These are phyloP conservation scores for Butyriboletus loyo DNA, from an alignment of 768 basidiomycete species.

Conservation along the genomic window DNA sequence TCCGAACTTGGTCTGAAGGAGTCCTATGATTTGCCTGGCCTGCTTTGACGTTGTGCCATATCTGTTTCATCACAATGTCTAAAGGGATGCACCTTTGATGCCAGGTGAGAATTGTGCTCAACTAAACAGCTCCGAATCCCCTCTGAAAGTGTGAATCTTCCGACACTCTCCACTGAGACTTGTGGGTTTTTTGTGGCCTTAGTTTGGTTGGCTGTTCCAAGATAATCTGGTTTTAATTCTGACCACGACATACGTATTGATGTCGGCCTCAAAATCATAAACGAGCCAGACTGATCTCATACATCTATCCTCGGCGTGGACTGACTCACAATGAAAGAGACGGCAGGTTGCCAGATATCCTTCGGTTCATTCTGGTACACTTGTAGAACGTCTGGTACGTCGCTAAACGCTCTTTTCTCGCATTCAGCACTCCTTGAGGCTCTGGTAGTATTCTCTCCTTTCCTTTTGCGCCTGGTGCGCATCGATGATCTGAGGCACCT, in stretches of 20 bases:
- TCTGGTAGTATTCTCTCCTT: neutral
- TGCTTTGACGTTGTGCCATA: neutral
- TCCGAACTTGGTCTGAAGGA: too few relatives aligned
- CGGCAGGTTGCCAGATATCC: neutral
- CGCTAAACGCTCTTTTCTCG: neutral
- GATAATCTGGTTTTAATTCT: neutral
- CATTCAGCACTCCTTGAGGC: neutral
- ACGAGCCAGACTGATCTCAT: conserved; percentile 2
- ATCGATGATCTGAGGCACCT: conserved; percentile 17
- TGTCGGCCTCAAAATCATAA: neutral
- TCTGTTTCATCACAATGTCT: neutral
- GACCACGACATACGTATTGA: neutral
- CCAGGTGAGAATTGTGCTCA: neutral
- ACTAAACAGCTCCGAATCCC: neutral
- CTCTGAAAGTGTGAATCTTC: neutral
- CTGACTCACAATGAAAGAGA: conserved; percentile 10
- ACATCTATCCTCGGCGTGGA: neutral
- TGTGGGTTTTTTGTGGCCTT: neutral
- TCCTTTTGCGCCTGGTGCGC: conserved; percentile 30
- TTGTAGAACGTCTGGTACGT: conserved; percentile 4
- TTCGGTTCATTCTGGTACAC: neutral
- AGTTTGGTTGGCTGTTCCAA: too few relatives aligned
- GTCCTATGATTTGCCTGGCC: neutral
- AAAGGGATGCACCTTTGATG: neutral
- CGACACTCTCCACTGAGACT: neutral